A percentile compares a stretch with the other conserved stretches of the same genome.
These are phyloP conservation scores for Podaxis mareebaensis DNA, from an alignment of 768 basidiomycete genomes.

Conservation along the genomic window DNA sequence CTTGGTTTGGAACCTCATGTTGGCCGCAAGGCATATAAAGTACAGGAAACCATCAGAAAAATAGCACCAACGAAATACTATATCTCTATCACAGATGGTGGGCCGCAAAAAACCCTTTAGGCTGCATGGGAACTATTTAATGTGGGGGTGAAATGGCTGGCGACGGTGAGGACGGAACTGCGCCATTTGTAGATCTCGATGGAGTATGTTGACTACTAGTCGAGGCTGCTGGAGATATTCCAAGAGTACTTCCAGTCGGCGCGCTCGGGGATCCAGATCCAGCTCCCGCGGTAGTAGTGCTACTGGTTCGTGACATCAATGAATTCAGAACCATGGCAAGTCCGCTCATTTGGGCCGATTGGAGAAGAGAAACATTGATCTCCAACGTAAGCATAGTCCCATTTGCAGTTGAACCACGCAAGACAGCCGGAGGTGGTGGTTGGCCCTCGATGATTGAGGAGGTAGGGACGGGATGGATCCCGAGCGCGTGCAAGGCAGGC, in stretches of 20 bases:
- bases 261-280: constrained; percentile 14
- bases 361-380: constrained; percentile 74
- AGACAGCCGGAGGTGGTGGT: constrained; percentile 72
- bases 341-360: constrained; percentile 76
- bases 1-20: not conserved
- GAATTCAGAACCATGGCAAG: constrained; percentile 72
- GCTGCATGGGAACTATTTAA: not conserved
- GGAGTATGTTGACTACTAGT: not conserved
- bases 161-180: not conserved
- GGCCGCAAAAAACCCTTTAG: not conserved
- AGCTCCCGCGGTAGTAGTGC: constrained; percentile 17
- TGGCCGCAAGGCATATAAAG: not conserved
- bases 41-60: not conserved
- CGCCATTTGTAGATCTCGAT: not conserved
- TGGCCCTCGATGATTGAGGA: constrained; percentile 55
- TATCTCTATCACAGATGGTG: not conserved
- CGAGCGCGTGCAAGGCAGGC: constrained; percentile 66
- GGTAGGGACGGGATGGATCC: constrained; percentile 70
- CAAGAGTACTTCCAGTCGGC: not conserved
- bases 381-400: constrained; percentile 75
- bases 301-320: constrained; percentile 54
- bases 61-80: not conserved
- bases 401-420: constrained; percentile 70
- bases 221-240: not conserved
- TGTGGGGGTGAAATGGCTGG: not conserved